A percentile compares a stretch with the other conserved stretches of the same genome.
These are phyloP conservation scores for Penicillium hesseltinei DNA, from an alignment of 2,329 filamentous ascomycete genomes.

Conservation along the genomic window DNA sequence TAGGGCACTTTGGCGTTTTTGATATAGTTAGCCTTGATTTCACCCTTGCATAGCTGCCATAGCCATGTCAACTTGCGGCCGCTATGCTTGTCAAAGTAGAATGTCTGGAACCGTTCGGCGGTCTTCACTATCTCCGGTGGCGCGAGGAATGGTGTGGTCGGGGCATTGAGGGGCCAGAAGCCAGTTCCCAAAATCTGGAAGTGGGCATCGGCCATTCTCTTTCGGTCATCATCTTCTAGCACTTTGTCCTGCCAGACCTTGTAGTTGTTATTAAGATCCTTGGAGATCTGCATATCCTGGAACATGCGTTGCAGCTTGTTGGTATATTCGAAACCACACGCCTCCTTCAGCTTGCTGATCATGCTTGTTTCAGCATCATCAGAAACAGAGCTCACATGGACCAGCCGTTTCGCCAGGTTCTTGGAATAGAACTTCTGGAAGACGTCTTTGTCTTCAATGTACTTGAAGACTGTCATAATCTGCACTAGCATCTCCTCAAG, in stretches of 20 bases:
- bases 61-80: slow-evolving; percentile 96
- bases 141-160: slow-evolving; percentile 83
- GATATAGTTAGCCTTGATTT: slow-evolving; percentile 90
- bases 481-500: slow-evolving; percentile 83
- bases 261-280: slow-evolving; percentile 90
- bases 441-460: slow-evolving; percentile 99
- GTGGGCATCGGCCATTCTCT: slow-evolving; percentile 74
- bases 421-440: slow-evolving; percentile 99
- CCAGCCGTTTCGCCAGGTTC: slow-evolving; percentile 90
- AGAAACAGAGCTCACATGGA: slow-evolving; percentile 91
- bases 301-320: slow-evolving; percentile 99
- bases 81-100: slow-evolving; percentile 95
- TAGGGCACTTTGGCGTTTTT: slow-evolving; percentile 86
- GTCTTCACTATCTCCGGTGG: slow-evolving; percentile 81
- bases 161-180: slow-evolving; percentile 91
- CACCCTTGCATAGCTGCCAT: slow-evolving; percentile 97
- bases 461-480: slow-evolving; percentile 99
- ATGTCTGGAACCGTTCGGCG: slow-evolving; percentile 82
- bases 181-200: slow-evolving; percentile 94
- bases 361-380: slow-evolving; percentile 98
- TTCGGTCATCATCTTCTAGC: slow-evolving; percentile 63
- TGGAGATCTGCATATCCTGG: slow-evolving; percentile 98
- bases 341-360: slow-evolving; percentile 99
- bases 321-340: slow-evolving; percentile 97
- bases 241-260: slow-evolving; percentile 69